A percentile compares a stretch with the other conserved stretches of the same genome.
phyloP scores from a whole-genome alignment of 352 stramenopile species.

The Globisporangium emineosum region DNA sequence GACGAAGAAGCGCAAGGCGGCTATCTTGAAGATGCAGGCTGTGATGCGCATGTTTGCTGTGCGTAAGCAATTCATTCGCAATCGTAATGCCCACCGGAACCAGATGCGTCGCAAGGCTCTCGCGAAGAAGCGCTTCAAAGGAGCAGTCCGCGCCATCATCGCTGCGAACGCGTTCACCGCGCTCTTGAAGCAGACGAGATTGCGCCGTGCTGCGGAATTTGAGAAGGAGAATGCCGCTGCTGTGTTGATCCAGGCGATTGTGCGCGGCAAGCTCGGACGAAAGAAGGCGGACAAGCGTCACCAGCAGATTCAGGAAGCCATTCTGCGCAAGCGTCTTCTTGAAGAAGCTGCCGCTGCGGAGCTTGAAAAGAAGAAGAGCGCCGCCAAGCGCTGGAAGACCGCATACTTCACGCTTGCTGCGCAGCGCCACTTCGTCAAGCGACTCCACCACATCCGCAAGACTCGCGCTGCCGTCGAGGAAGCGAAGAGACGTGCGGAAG shows the following conservation, averaged over 20 bases:
- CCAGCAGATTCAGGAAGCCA: constrained; percentile 69
- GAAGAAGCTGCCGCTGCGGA: constrained; percentile 66
- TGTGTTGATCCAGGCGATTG: constrained; percentile 75
- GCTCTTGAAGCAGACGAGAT: constrained; percentile 46
- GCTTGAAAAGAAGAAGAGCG: constrained; percentile 70
- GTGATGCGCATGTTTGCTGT: constrained; percentile 85
- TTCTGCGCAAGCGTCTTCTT: constrained; percentile 71
- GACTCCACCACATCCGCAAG: constrained; percentile 82
- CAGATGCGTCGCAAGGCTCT: constrained; percentile 58
- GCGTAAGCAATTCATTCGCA: constrained; percentile 77
- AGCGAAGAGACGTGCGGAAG: constrained; percentile 60
- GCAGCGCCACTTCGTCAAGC: constrained; percentile 77
- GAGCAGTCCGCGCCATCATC: constrained; percentile 58
- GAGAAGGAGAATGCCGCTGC: constrained; percentile 50
- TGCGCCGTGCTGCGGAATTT: constrained; percentile 40
- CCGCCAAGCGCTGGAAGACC: constrained; percentile 76
- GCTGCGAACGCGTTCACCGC: constrained; percentile 71
- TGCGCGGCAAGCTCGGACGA: constrained; percentile 77
- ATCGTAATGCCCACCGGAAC: constrained; percentile 67
- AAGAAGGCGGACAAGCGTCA: constrained; percentile 65
- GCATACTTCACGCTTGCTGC: constrained; percentile 66
- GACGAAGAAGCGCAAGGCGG: constrained; percentile 66
- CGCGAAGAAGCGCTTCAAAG: constrained; percentile 70
- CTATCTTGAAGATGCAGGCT: constrained; percentile 80
- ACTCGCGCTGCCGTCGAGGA: constrained; percentile 74